Percentiles rank a stretch among this genome's conserved stretches.
These are phyloP conservation scores for Umbelopsis isabellina DNA, from an alignment of 192 early-diverging fungal genomes.

Conservation along the genomic window DNA sequence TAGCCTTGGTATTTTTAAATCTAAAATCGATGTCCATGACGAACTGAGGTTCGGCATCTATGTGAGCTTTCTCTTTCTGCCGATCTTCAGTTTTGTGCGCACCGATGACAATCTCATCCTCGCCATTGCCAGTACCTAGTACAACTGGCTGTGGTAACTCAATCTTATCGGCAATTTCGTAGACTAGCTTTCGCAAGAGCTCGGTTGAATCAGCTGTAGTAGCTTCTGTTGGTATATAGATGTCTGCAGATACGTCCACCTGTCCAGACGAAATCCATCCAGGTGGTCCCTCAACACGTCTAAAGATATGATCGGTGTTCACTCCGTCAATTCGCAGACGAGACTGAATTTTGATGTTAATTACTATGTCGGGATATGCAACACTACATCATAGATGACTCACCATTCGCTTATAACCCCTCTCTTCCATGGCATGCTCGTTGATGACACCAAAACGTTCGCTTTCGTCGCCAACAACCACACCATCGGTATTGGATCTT, in stretches of 20 bases:
- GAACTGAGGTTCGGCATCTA: constrained; percentile 29
- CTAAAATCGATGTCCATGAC: constrained; percentile 81
- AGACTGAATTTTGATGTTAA: constrained; percentile 35
- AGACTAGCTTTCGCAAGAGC: constrained; percentile 63
- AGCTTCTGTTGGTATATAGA: constrained; percentile 63
- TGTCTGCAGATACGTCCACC: constrained; percentile 78
- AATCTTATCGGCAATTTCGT: constrained; percentile 73
- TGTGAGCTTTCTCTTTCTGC: constrained; percentile 26
- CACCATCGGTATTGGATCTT: constrained; percentile 34
- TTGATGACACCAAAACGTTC: constrained; percentile 37
- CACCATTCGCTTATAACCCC: constrained; percentile 49
- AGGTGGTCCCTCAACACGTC: constrained; percentile 82
- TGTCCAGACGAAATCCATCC: constrained; percentile 93
- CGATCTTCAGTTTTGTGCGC: constrained; percentile 22
- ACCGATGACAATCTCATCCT: constrained; percentile 50
- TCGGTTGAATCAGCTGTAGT: constrained; percentile 45
- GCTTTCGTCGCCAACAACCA: constrained; percentile 40
- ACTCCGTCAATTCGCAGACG: constrained; percentile 88
- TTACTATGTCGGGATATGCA: neutral
- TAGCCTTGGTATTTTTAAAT: constrained; percentile 90
- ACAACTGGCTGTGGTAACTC: constrained; percentile 57
- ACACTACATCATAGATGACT: neutral
- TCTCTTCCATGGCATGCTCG: constrained; percentile 38
- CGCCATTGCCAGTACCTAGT: constrained; percentile 49
- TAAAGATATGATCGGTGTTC: constrained; percentile 89